Conservation (phyloP, 2,329 filamentous ascomycete genomes). For the Hypoxylon sp. region DNA sequence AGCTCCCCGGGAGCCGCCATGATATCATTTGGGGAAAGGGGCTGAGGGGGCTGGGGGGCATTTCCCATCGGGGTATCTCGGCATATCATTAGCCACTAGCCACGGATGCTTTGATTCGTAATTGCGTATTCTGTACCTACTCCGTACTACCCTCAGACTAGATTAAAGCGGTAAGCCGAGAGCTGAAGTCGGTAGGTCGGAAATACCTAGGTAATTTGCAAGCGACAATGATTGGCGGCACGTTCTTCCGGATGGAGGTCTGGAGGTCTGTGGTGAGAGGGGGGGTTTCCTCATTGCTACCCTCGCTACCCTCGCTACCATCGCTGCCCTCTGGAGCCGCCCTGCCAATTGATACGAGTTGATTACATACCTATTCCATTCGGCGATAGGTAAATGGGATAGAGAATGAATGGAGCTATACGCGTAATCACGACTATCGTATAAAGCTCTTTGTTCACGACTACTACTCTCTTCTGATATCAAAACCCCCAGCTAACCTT, state of each 20-base stretch:
- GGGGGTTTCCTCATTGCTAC: neutral
- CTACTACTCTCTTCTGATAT: neutral
- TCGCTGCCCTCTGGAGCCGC: neutral
- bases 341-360: neutral
- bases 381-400: neutral
- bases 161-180: neutral
- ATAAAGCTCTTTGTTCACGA: neutral
- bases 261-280: neutral
- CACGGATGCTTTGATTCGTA: neutral
- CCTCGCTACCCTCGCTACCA: too few relatives aligned
- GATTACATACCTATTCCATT: neutral
- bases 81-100: neutral
- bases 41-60: too few relatives aligned
- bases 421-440: neutral
- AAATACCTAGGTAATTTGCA: neutral
- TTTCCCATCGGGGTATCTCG: slow-evolving; percentile 11
- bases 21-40: slow-evolving; percentile 10
- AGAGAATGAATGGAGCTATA: neutral
- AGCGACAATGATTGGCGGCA: neutral
- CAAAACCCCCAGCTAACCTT: slow-evolving; percentile 8
- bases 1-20: slow-evolving; percentile 14
- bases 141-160: neutral
- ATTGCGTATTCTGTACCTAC: neutral
- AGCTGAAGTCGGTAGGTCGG: neutral
- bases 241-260: neutral